A percentile compares a stretch with the other conserved stretches of the same genome.
phyloP scores from a whole-genome alignment of 1,139 yeast species.

The Nakaseomyces kungkrabaensis region DNA sequence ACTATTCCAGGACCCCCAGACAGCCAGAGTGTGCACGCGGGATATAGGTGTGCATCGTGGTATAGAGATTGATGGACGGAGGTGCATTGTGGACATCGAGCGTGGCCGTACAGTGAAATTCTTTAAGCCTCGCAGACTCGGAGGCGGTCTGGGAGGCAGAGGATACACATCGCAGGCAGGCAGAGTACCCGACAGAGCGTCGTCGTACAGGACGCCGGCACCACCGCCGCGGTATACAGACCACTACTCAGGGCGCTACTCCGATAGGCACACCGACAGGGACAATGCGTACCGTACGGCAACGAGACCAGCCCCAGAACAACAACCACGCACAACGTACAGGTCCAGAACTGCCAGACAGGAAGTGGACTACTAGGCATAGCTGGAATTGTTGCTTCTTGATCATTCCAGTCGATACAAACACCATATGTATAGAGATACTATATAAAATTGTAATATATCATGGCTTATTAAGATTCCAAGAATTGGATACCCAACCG shows the following conservation, averaged over 20 bases:
- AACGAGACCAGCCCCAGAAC: not conserved
- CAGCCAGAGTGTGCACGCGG: slow-evolving; percentile 43
- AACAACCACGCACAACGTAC: slow-evolving; percentile 11
- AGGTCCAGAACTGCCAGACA: slow-evolving; percentile 22
- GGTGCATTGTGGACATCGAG: slow-evolving; percentile 70
- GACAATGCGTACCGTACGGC: too few relatives aligned
- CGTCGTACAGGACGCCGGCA: not conserved
- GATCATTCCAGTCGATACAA: too few relatives aligned
- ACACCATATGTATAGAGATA: too few relatives aligned
- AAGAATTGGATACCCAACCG: too few relatives aligned
- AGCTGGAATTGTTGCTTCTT: not conserved
- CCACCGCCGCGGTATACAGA: not conserved
- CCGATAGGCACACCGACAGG: too few relatives aligned
- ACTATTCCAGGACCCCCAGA: slow-evolving; percentile 40
- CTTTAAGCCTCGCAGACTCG: slow-evolving; percentile 75
- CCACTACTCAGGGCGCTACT: too few relatives aligned
- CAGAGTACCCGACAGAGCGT: not conserved
- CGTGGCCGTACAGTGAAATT: slow-evolving; percentile 64
- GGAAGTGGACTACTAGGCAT: not conserved
- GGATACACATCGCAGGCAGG: slow-evolving; percentile 31
- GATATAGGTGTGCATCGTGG: slow-evolving; percentile 34
- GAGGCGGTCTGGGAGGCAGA: slow-evolving; percentile 68
- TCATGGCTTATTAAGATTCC: too few relatives aligned
- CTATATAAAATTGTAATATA: too few relatives aligned
- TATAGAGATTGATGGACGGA: slow-evolving; percentile 41